phyloP scores from a whole-genome alignment of 1,139 yeast species.

The Hemisphaericaspora xylofermentans region DNA sequence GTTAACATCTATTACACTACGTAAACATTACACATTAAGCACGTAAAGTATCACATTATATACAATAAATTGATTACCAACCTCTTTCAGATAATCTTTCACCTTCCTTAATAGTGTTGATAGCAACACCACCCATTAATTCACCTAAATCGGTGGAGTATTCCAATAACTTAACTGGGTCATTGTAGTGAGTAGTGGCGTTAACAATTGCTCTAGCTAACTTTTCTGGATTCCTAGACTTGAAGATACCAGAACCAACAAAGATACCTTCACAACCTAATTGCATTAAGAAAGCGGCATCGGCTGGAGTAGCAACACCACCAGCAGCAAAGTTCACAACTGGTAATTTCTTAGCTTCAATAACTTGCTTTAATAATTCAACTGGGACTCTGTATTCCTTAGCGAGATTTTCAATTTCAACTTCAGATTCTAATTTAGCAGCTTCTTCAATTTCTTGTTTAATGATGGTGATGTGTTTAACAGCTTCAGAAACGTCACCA shows the following conservation, averaged over 20 bases:
- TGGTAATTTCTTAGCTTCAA: slow-evolving; percentile 65
- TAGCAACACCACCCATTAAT: slow-evolving; percentile 70
- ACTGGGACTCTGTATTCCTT: slow-evolving; percentile 61
- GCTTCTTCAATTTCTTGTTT: slow-evolving; percentile 55
- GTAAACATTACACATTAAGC: neutral
- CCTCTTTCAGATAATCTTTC: slow-evolving; percentile 38
- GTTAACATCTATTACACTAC: neutral
- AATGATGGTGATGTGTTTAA: slow-evolving; percentile 67
- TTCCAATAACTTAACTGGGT: slow-evolving; percentile 63
- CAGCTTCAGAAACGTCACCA: slow-evolving; percentile 87
- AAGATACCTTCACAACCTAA: slow-evolving; percentile 90
- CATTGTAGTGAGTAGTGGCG: slow-evolving; percentile 74
- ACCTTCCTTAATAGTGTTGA: slow-evolving; percentile 45
- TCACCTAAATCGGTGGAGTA: slow-evolving; percentile 76
- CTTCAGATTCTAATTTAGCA: slow-evolving; percentile 37
- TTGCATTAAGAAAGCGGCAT: slow-evolving; percentile 87
- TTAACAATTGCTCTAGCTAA: slow-evolving; percentile 80
- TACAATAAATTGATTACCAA: slow-evolving; percentile 12
- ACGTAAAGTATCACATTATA: neutral
- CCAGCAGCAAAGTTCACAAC: slow-evolving; percentile 92
- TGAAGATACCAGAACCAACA: slow-evolving; percentile 89
- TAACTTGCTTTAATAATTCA: slow-evolving; percentile 49
- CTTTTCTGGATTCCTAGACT: slow-evolving; percentile 69
- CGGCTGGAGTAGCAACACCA: slow-evolving; percentile 88
- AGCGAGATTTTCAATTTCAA: slow-evolving; percentile 51